Base-by-base conservation (phyloP, 129 eudicot genomes). In the Silybum marianum region DNA sequence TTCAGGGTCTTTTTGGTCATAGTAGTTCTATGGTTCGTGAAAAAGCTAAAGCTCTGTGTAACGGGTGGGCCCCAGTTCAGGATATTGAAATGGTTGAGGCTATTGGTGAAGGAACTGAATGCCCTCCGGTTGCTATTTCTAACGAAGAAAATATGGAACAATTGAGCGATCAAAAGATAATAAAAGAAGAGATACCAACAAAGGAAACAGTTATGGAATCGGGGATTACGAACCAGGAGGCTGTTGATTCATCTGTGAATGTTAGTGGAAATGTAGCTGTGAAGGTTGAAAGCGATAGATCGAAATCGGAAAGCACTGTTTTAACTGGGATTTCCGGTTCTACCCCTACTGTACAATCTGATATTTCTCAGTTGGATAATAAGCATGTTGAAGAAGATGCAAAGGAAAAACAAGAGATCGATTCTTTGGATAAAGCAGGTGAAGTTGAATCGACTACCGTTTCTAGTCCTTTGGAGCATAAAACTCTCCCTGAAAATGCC, bases 41-140 rank as follows among this genome's bases (percentile, higher is more conserved):
- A 69, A 87, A 48, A 91, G 98, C 98, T 79, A 88, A 71, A 75
- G 81, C 78, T 48, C 75, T 94, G 12, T 74, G 84, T 84, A 91
- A 87, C 71, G 85, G 79, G 75, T 90, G 95, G 97, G 77, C 73
- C 32, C 77, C 76, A 28, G 48, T 72, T 72, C 69, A 60, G 67
- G 84, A 81, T 69, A 74, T 75, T n/a, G 70, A 63, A 40, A 80
- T 81, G 42, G 14, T 22, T 5, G 75, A 40, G 69, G 70, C 63
- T 40, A 10, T 19, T 60, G 67, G 67, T 60, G 25, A 60, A 24
- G 67, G 25, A 60, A 2, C 25, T n/a, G 67, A 60, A 60, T 60
- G 67, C 24, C 67, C 69, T 54, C 34, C 69, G 7, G 73, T 28
- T 70, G 72, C 44, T 69, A 38, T 76, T 69, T 78, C 77, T 79